Conservation (phyloP, 352 stramenopile genomes). For the Phytophthora podocarpi region DNA sequence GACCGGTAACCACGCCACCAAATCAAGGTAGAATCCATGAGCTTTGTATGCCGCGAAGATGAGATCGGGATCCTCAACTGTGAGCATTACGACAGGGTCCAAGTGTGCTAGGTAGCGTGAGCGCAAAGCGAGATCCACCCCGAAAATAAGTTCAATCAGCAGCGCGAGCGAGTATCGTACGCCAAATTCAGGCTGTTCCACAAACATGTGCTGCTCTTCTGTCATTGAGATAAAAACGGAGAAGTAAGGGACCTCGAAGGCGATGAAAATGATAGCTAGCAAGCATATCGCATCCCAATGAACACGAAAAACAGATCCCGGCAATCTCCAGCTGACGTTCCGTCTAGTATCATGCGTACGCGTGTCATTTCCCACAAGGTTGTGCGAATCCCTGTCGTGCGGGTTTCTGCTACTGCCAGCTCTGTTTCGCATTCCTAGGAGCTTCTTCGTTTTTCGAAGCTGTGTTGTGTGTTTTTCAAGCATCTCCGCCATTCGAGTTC, state of each 20-base stretch:
- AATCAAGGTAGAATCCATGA: conserved; percentile 60
- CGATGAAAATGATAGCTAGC: conserved; percentile 50
- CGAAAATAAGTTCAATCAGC: conserved; percentile 59
- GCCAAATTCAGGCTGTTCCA: conserved; percentile 35
- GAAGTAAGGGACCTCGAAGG: conserved; percentile 77
- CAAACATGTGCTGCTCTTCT: conserved; percentile 54
- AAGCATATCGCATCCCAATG: conserved; percentile 58
- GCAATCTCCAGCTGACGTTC: conserved; percentile 40
- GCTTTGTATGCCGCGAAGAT: conserved; percentile 67
- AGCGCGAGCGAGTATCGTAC: conserved; percentile 42
- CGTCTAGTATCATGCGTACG: not conserved
- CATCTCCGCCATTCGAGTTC: conserved; percentile 43
- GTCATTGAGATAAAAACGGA: conserved; percentile 65
- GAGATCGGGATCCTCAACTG: conserved; percentile 53
- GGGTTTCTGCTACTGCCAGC: conserved; percentile 17
- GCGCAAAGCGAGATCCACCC: conserved; percentile 49
- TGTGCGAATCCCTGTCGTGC: conserved; percentile 1
- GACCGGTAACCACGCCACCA: conserved; percentile 54
- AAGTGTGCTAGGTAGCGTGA: conserved; percentile 61
- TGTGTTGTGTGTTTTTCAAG: conserved; percentile 68
- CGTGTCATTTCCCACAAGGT: not conserved
- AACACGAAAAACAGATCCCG: conserved; percentile 56
- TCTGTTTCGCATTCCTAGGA: conserved; percentile 54
- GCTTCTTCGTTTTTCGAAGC: conserved; percentile 76
- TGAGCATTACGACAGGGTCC: conserved; percentile 64